These are phyloP conservation scores for Venturia carpophila DNA, from an alignment of 2,329 filamentous ascomycete genomes.

Conservation along the genomic window DNA sequence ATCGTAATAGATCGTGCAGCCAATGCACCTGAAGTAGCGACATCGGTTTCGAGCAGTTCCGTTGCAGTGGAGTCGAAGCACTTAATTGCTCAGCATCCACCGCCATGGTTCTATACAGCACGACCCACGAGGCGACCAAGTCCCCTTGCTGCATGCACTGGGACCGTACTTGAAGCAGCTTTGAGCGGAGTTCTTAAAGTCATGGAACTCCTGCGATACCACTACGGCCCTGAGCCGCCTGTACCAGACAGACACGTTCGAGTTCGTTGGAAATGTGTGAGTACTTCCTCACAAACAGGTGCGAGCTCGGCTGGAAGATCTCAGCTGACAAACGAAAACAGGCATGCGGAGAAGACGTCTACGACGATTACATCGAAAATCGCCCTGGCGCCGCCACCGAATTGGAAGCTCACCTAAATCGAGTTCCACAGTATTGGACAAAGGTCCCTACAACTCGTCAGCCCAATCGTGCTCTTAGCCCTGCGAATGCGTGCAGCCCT, in stretches of 20 bases:
- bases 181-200: neutral
- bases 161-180: constrained; percentile 6
- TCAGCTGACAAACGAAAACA: constrained; percentile 19
- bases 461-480: neutral
- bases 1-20: constrained; percentile 1
- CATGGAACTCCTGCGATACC: neutral
- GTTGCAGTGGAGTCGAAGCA: neutral
- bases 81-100: neutral
- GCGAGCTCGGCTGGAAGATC: neutral
- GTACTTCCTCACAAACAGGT: neutral
- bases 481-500: constrained; percentile 19
- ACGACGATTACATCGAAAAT: constrained; percentile 34
- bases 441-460: neutral
- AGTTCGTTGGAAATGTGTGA: constrained; percentile 32
- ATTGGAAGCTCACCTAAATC: constrained; percentile 33
- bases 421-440: constrained; percentile 26
- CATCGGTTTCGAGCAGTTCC: neutral
- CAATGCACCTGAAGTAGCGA: constrained; percentile 14
- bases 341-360: constrained; percentile 29
- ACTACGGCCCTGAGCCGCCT: constrained; percentile 28
- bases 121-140: neutral
- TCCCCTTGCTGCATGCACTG: constrained; percentile 4
- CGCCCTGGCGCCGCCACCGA: constrained; percentile 32
- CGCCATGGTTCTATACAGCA: constrained; percentile 3
- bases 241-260: constrained; percentile 28